Evolutionary conservation across 352 stramenopile genomes (phyloP).

Genomic region (Globisporangium recalcitrans): DNA sequence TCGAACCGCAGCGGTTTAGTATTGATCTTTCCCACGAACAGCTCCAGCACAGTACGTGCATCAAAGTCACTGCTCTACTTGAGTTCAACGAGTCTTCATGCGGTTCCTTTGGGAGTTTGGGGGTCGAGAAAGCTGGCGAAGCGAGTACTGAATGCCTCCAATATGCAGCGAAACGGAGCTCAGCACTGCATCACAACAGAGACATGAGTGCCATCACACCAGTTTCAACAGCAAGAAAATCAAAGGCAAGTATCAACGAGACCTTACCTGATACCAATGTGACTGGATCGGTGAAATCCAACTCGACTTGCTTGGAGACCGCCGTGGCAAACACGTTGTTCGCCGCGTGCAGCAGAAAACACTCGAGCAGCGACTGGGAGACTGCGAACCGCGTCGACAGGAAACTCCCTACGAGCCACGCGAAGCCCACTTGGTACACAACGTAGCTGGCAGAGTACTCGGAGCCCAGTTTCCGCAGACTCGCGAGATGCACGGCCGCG

Average conservation of each 20-base stretch:
- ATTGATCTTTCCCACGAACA: too few relatives aligned
- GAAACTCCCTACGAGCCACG: slow-evolving; percentile 39
- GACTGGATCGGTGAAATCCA: slow-evolving; percentile 6
- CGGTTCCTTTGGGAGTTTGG: neutral
- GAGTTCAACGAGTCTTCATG: too few relatives aligned
- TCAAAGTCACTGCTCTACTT: too few relatives aligned
- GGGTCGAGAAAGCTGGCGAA: neutral
- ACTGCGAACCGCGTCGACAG: slow-evolving; percentile 31
- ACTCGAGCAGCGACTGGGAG: slow-evolving; percentile 45
- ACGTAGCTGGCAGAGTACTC: slow-evolving; percentile 26
- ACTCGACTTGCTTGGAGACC: slow-evolving; percentile 14
- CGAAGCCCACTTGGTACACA: slow-evolving; percentile 37
- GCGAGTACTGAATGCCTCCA: neutral
- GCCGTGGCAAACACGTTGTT: slow-evolving; percentile 55
- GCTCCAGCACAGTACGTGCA: too few relatives aligned
- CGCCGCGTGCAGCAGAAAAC: slow-evolving; percentile 43
- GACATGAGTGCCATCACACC: too few relatives aligned
- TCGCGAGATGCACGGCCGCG: slow-evolving; percentile 42
- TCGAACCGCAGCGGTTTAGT: too few relatives aligned
- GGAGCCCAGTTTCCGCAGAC: slow-evolving; percentile 20
- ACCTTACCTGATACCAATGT: neutral
- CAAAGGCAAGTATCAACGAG: too few relatives aligned
- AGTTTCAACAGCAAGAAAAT: too few relatives aligned
- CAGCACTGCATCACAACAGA: neutral
- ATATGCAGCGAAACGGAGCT: neutral